A percentile compares a stretch with the other conserved stretches of the same genome.
Conservation (phyloP, 2,329 filamentous ascomycete genomes). For the Hymenoscyphus fraxineus region DNA sequence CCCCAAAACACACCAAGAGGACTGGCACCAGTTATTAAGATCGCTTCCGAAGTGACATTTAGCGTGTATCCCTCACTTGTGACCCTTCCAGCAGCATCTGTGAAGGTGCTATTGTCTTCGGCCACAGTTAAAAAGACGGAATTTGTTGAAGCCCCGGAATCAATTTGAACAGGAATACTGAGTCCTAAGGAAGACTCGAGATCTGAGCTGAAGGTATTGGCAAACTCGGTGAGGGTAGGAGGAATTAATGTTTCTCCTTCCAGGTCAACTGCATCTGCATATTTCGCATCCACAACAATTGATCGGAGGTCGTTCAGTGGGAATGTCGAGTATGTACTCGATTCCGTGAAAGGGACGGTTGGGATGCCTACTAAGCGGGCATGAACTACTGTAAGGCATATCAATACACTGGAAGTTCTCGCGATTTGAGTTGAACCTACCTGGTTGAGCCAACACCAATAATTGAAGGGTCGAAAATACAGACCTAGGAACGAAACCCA, state of each 20-base stretch:
- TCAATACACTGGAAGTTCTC: neutral
- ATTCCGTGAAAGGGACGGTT: slow-evolving; percentile 34
- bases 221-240: slow-evolving; percentile 46
- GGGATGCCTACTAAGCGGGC: slow-evolving; percentile 31
- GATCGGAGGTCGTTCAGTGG: slow-evolving; percentile 30
- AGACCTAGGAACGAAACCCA: neutral
- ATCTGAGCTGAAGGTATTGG: slow-evolving; percentile 42
- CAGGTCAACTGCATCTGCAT: slow-evolving; percentile 40
- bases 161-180: slow-evolving; percentile 31
- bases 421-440: neutral
- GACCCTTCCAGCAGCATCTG: slow-evolving; percentile 43
- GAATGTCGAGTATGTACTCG: slow-evolving; percentile 28
- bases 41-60: slow-evolving; percentile 38
- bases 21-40: slow-evolving; percentile 49
- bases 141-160: slow-evolving; percentile 17
- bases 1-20: slow-evolving; percentile 57
- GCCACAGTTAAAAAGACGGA: slow-evolving; percentile 47
- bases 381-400: neutral
- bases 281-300: slow-evolving; percentile 45
- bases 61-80: slow-evolving; percentile 50
- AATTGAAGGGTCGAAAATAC: neutral
- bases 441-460: neutral
- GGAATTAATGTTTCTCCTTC: slow-evolving; percentile 49
- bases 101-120: slow-evolving; percentile 37
- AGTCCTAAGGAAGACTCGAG: slow-evolving; percentile 33